Conservation (phyloP, 2,329 filamentous ascomycete genomes). For the Phaeosphaeria sp. region DNA sequence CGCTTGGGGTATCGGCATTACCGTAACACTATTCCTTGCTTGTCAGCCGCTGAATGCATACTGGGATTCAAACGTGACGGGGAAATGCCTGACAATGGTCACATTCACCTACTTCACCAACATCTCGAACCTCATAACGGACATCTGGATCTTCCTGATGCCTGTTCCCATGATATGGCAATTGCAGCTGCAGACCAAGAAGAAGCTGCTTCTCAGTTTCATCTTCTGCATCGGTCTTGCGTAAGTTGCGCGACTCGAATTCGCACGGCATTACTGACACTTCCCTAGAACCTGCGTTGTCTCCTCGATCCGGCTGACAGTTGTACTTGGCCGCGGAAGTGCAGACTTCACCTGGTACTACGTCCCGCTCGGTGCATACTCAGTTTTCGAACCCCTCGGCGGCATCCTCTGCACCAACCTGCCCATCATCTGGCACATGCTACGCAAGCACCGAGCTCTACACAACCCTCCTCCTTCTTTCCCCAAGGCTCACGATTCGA, state of each 20-base stretch:
- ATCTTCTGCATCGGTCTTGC: slow-evolving; percentile 44
- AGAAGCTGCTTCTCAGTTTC: slow-evolving; percentile 38
- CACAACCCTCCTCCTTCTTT: slow-evolving; percentile 19
- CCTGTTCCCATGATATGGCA: slow-evolving; percentile 45
- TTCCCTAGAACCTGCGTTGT: slow-evolving; percentile 38
- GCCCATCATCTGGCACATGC: slow-evolving; percentile 45
- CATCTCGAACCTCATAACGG: slow-evolving; percentile 42
- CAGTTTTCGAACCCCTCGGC: slow-evolving; percentile 43
- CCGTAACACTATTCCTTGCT: slow-evolving; percentile 35
- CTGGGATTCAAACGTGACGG: slow-evolving; percentile 37
- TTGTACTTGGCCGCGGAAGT: slow-evolving; percentile 38
- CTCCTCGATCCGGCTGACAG: slow-evolving; percentile 38
- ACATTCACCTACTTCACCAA: slow-evolving; percentile 45
- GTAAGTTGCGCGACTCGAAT: slow-evolving; percentile 21
- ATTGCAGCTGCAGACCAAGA: slow-evolving; percentile 41
- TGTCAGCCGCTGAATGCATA: slow-evolving; percentile 40
- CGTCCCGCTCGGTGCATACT: slow-evolving; percentile 44
- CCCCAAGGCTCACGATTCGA: slow-evolving; percentile 23
- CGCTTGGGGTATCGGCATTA: slow-evolving; percentile 43
- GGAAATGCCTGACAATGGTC: slow-evolving; percentile 36
- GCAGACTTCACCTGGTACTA: slow-evolving; percentile 45
- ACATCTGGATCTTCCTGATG: slow-evolving; percentile 44
- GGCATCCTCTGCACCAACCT: slow-evolving; percentile 45
- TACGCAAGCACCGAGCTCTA: slow-evolving; percentile 29
- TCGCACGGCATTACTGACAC: not conserved